Conservation (phyloP, 257 asterid species). For the Solanum virginianum region DNA sequence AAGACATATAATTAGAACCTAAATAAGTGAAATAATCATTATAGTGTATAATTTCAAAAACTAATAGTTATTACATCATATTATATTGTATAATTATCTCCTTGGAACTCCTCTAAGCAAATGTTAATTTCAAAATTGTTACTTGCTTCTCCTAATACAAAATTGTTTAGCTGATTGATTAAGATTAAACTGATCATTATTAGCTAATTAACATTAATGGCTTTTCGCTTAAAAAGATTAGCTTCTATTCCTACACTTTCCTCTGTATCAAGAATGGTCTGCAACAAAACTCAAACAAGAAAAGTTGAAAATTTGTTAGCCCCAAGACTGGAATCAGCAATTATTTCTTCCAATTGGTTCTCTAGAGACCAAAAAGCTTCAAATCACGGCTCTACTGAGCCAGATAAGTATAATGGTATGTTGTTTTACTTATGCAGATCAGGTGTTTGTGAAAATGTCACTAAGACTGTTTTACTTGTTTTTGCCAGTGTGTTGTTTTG, state of each 20-base stretch:
- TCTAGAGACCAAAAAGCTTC: slow-evolving; percentile 10
- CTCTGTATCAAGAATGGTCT: not conserved
- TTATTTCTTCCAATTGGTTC: not conserved
- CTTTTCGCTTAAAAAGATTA: slow-evolving; percentile 17
- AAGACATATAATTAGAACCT: not conserved
- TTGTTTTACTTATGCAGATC: not conserved
- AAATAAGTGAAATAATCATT: too few relatives aligned
- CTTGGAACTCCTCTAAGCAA: not conserved
- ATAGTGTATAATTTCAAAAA: too few relatives aligned
- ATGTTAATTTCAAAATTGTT: not conserved
- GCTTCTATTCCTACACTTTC: slow-evolving; percentile 8
- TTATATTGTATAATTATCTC: too few relatives aligned
- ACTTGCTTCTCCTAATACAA: not conserved
- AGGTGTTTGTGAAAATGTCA: slow-evolving; percentile 43
- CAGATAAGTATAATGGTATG: slow-evolving; percentile 14
- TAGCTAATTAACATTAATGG: slow-evolving; percentile 8
- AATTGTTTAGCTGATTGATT: not conserved
- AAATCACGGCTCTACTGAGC: not conserved
- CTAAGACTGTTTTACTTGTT: not conserved
- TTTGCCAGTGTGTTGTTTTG: not conserved
- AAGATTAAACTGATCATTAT: not conserved
- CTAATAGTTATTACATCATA: too few relatives aligned
- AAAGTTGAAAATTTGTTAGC: not conserved
- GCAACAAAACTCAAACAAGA: not conserved
- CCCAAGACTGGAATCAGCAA: slow-evolving; percentile 6